Conservation (phyloP, 192 early-diverging fungal genomes). For the Cetraspora pellucida region DNA sequence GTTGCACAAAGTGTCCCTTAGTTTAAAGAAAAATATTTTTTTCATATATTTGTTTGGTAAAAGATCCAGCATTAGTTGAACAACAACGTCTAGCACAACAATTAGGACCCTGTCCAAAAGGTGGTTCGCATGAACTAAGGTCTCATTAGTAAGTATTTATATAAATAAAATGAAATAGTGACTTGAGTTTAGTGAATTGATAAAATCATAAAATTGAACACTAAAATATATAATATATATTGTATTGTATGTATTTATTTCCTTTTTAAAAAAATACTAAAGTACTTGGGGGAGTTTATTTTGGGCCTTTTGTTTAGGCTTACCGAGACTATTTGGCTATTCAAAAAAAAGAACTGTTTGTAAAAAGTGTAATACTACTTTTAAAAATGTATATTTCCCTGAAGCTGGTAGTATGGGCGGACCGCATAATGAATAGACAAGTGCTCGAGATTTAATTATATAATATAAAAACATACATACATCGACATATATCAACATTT, state of each 20-base stretch:
- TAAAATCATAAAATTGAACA: not conserved
- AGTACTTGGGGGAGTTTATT: conserved; percentile 27
- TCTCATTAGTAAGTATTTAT: conserved; percentile 22
- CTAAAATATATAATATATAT: not conserved
- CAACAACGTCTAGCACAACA: conserved; percentile 22
- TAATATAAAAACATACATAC: too few species aligned
- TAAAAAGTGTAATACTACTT: conserved; percentile 26
- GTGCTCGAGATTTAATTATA: too few species aligned
- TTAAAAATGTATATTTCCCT: conserved; percentile 16
- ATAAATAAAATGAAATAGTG: too few species aligned
- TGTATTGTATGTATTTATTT: not conserved
- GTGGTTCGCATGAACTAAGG: conserved; percentile 26
- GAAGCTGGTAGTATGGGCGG: conserved; percentile 14
- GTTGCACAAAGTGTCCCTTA: not conserved
- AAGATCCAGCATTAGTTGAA: conserved; percentile 27
- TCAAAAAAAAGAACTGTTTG: conserved; percentile 31
- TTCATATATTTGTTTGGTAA: not conserved
- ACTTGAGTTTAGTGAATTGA: too few species aligned
- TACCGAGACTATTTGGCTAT: conserved; percentile 31
- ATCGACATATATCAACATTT: too few species aligned
- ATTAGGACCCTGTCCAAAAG: conserved; percentile 29
- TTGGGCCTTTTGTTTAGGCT: conserved; percentile 30
- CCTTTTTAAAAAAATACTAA: not conserved
- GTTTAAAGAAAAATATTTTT: not conserved
- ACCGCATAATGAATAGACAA: too few species aligned